Base-by-base conservation (phyloP, 2,329 filamentous ascomycete species). In the Raffaelea ambrosiae region DNA sequence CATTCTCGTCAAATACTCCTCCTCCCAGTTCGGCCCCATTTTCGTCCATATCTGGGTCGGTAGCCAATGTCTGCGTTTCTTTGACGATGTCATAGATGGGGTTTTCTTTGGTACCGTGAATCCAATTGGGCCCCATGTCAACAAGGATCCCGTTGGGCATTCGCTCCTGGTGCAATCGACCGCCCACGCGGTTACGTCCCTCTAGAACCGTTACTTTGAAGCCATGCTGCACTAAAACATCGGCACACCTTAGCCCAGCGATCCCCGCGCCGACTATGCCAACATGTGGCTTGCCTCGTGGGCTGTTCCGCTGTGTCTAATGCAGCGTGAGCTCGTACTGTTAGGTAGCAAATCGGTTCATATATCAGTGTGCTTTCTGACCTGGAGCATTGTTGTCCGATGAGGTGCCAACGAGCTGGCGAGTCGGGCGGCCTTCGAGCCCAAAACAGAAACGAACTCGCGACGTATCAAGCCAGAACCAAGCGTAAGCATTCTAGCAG, bases 41-140 rank as follows among this genome's bases (percentile, higher is more conserved):
- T 21, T 78, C 73, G 4, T 67, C 67, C 7, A 71, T 69, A 42
- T 82, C 77, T 65, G 69, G 72, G 48, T 59, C 65, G 13, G 69
- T 67, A 2, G 69, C 60, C 0, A 61, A 57, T 0, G 76, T 86
- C 1, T 70, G 65, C 0, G 82, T 86, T 52, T 76, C 67, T 54
- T 73, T 75, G 13, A 82, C 83, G 18, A 88, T 67, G 40, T 84
- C 77, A 36, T 83, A 62, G 16, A 88, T 84, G 0, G 84, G 82
- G 57, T 88, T 89, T 52, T 81, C 71, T 1, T 77, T 68, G 5
- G 82, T 86, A 31, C 85, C 84, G 51, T 89, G 84, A 45, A 89
- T 86, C 84, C 84, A 89, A 57, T 88, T 89, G n/a, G 84, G 82
- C 1, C 85, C 85, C 29, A 76, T 62, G 54, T 81, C 77, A n/a